Percentiles rank a stretch among this genome's conserved stretches.
Conservation (phyloP, 306 rosid genomes). For the Echinosophora koreensis region DNA sequence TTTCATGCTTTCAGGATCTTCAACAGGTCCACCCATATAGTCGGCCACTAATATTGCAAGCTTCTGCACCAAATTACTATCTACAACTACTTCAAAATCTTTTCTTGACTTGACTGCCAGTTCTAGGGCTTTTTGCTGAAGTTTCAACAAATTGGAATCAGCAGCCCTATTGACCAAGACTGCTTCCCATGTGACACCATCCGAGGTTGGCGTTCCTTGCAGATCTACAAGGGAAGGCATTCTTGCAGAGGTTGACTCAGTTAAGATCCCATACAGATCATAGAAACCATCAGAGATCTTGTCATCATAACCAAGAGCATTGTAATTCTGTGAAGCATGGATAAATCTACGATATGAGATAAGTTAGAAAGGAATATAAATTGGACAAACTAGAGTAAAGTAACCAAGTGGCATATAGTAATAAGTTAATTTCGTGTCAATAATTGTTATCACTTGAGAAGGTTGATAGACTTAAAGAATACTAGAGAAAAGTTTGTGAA, state of each 20-base stretch:
- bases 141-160: conserved; percentile 89
- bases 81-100: conserved; percentile 63
- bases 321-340: conserved; percentile 99
- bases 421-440: conserved; percentile 17
- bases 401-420: conserved; percentile 43
- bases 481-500: too few species aligned
- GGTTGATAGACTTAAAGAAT: too few species aligned
- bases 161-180: conserved; percentile 83
- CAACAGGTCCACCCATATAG: conserved; percentile 96
- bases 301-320: conserved; percentile 95
- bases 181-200: conserved; percentile 89
- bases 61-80: conserved; percentile 74
- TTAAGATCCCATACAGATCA: conserved; percentile 87
- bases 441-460: not conserved
- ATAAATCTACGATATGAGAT: conserved; percentile 97
- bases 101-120: conserved; percentile 67
- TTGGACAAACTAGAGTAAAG: conserved; percentile 48
- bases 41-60: conserved; percentile 88
- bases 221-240: conserved; percentile 98
- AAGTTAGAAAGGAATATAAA: conserved; percentile 74
- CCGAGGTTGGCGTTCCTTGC: conserved; percentile 81
- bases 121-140: conserved; percentile 77
- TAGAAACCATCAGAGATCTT: conserved; percentile 97
- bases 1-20: conserved; percentile 80
- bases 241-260: conserved; percentile 69